Percentiles rank a stretch among this genome's conserved stretches.
These are phyloP conservation scores for Torulaspora delbrueckii DNA, from an alignment of 805 yeast genomes.

Conservation along the genomic window DNA sequence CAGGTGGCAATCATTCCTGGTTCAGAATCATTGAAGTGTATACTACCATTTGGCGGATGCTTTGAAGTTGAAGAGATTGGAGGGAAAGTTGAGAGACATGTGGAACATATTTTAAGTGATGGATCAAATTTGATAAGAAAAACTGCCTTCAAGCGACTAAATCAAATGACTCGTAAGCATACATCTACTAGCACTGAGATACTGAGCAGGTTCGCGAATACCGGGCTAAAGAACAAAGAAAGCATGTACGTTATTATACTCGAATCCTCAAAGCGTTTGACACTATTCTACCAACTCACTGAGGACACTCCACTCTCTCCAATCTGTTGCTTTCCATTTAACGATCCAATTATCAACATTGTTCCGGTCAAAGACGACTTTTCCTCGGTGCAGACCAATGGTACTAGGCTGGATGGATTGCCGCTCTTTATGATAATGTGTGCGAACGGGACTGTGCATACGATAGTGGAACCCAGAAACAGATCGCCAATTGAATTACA, in stretches of 20 bases:
- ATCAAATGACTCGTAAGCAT: neutral
- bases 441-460: constrained; percentile 3
- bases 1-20: neutral
- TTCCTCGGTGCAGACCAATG: neutral
- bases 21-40: neutral
- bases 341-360: neutral
- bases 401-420: neutral
- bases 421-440: constrained; percentile 14
- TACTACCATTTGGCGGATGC: neutral
- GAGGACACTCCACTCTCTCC: neutral
- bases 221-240: neutral
- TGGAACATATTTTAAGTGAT: too few species aligned
- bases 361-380: constrained; percentile 1
- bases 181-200: neutral
- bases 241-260: neutral
- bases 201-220: neutral
- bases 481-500: neutral
- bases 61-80: neutral
- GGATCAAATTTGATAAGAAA: too few species aligned
- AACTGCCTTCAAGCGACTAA: neutral
- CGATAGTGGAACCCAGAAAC: constrained; percentile 1
- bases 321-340: neutral
- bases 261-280: neutral
- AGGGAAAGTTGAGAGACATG: neutral
- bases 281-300: neutral